phyloP scores from a whole-genome alignment of 306 rosid species.

The Mucuna pruriens region DNA sequence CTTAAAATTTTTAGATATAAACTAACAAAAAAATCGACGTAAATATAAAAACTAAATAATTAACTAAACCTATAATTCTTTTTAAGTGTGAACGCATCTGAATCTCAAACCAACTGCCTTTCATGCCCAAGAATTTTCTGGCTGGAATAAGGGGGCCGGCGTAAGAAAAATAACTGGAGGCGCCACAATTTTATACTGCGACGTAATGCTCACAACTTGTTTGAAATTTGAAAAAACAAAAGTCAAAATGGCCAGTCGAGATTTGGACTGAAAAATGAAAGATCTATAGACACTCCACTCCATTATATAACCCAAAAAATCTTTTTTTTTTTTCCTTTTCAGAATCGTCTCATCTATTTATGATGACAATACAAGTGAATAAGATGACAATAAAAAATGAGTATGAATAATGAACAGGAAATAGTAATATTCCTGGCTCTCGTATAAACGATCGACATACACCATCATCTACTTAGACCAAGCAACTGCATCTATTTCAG shows the following conservation, averaged over 20 bases:
- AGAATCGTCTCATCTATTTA: slow-evolving; percentile 15
- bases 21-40: no score
- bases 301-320: slow-evolving; percentile 23
- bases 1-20: no score
- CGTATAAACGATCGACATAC: background rate
- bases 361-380: slow-evolving; percentile 14
- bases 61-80: no score
- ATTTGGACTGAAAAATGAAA: background rate
- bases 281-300: background rate
- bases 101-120: no score
- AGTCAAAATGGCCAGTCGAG: background rate
- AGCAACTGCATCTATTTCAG: slow-evolving; percentile 86
- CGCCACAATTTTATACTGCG: background rate
- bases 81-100: no score
- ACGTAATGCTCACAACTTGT: background rate
- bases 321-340: background rate
- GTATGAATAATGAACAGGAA: slow-evolving; percentile 21
- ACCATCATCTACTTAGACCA: slow-evolving; percentile 87
- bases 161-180: no score
- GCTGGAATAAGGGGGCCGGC: no score
- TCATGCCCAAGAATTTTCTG: no score
- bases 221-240: background rate
- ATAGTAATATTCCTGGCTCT: slow-evolving; percentile 27
- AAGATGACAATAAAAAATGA: slow-evolving; percentile 3
- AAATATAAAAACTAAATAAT: no score